Base-by-base conservation (phyloP, 768 basidiomycete genomes). In the Boletus insuetus region DNA sequence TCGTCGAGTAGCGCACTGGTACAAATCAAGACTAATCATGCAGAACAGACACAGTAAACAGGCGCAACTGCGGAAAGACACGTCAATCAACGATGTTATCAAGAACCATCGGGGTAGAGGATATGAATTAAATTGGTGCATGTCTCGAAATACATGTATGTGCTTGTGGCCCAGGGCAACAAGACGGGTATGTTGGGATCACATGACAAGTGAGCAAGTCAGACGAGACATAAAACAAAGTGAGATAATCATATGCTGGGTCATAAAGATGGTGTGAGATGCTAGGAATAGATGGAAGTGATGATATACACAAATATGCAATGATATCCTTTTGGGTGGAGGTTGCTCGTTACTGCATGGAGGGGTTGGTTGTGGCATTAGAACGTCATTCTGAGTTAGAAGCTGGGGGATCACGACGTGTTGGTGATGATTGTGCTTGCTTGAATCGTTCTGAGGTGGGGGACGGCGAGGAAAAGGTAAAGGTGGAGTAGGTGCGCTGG, bases 401-500 rank as follows among this genome's bases (percentile, higher is more conserved):
- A 53, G 53, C 51, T 4, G 44, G 45, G 38, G 46, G 56, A 50
- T 59, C 70, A 63, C 58, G 68, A 61, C 44, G 54, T 53, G 65
- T 66, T 64, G 63, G 68, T 54, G 56, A 72, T 38, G 73, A 71
- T 34, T 69, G 74, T 20, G 71, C 69, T 65, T 78, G 74, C 63
- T 71, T 78, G 71, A 79, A 79, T 52, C 83, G 83, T 54, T 80
- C 73, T 49, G 80, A 78, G 1, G 82, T 75, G 11, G 82, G 83
- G 2, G 86, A 86, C 8, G 89, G 89, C 1, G 87, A 85, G 16
- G 84, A 80, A 73, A 91, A 91, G 4, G 89, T 91, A 67, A 91
- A 91, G 5, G 87, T 79, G 20, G 86, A 77, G 67, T 87, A 89
- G 56, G 85, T 84, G 56, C 77, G 79, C 64, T 84, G 83, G 63